Evolutionary conservation across 192 early-diverging fungal genomes (phyloP), one percentile per base, ranked within the genome.

Genomic region (Backusella macrospora): DNA sequence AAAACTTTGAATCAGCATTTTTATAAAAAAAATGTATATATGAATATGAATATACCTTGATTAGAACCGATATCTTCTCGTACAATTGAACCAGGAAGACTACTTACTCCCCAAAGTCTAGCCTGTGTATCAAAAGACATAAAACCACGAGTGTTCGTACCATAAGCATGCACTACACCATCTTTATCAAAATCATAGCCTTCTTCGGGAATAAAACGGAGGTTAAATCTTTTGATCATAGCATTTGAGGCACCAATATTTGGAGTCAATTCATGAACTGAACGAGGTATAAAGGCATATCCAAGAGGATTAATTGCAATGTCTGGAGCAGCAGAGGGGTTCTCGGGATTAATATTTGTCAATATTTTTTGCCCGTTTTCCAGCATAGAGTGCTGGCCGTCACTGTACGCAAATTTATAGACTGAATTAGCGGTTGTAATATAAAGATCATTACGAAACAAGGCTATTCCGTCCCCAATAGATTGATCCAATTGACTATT

Each of bases 221-320:
- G 68, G 68, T 75, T 75, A 62, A 75, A 75, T 69, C 26, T 75
- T 26, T 75, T 75, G 52, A 75, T 75, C 13, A 75, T 38, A 13
- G 73, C 73, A 44, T 75, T 21, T 18, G 29, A 23, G 42, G 46
- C 66, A n/a, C 69, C 52, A 26, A 62, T 4, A 6, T 49, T 34
- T 43, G 62, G 34, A 9, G 40, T 12, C 6, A 68, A 12, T 12
- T 38, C 55, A 2, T 39, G 15, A 26, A 47, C 47, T 10, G 73
- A 68, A 37, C 73, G 15, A 8, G 77, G 77, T 15, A 78, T 62
- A 46, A 42, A 78, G 44, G 73, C 72, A 47, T 62, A 43, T 15
- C 77, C 77, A 43, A 73, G 62, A n/a, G 72, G 72, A 47, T 74
- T 73, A 59, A 78, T 78, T n/a, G 77, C 67, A 12, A 78, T 71